phyloP scores from a whole-genome alignment of 352 stramenopile genomes.

The Pythium guiyangense region DNA sequence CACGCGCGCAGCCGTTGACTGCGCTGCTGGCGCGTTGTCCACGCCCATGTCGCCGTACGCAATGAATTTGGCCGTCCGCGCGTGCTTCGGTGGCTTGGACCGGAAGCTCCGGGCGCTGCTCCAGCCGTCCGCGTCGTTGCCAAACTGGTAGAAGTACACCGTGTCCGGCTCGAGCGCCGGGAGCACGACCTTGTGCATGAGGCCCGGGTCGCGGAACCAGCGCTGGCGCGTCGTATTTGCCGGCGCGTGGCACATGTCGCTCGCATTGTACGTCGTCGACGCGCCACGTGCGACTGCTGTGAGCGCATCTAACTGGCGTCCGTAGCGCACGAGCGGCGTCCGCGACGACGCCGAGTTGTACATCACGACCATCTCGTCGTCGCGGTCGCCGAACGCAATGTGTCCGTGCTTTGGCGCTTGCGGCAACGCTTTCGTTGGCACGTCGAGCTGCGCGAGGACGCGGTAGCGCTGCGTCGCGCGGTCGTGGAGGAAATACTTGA shows the following conservation, averaged over 20 bases:
- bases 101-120: slow-evolving; percentile 28
- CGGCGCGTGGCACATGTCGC: slow-evolving; percentile 58
- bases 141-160: slow-evolving; percentile 78
- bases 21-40: slow-evolving; percentile 37
- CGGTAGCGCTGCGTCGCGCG: slow-evolving; percentile 1
- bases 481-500: slow-evolving; percentile 48
- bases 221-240: slow-evolving; percentile 58
- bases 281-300: slow-evolving; percentile 21
- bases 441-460: slow-evolving; percentile 27
- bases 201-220: slow-evolving; percentile 72
- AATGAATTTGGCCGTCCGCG: slow-evolving; percentile 51
- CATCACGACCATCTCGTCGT: slow-evolving; percentile 63
- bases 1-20: slow-evolving; percentile 50
- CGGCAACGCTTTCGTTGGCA: slow-evolving; percentile 45
- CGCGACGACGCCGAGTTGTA: slow-evolving; percentile 62
- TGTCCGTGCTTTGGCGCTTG: slow-evolving; percentile 67
- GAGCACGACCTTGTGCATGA: slow-evolving; percentile 79
- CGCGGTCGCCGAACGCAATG: slow-evolving; percentile 30
- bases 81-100: slow-evolving; percentile 16
- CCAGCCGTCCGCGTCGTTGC: slow-evolving; percentile 57
- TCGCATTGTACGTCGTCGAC: slow-evolving; percentile 60
- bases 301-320: slow-evolving; percentile 21
- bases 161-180: slow-evolving; percentile 28
- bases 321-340: slow-evolving; percentile 40
- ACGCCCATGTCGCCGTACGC: slow-evolving; percentile 83